A percentile compares a stretch with the other conserved stretches of the same genome.
Conservation (phyloP, 257 asterid genomes). For the Penstemon eatonii region DNA sequence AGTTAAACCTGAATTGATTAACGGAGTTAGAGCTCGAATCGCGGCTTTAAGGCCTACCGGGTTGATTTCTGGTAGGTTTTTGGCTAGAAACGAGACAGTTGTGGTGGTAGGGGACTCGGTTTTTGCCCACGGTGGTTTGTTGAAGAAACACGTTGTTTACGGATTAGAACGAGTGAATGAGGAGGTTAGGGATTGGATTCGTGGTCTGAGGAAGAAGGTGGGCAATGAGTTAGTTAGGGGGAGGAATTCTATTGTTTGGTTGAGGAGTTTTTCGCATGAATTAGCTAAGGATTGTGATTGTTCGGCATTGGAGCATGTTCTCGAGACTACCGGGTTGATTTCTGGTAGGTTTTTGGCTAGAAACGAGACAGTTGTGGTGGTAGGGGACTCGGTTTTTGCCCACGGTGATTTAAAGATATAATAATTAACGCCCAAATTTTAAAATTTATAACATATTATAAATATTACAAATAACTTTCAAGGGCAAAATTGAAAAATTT, state of each 20-base stretch:
- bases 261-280: constrained; percentile 73
- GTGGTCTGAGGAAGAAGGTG: constrained; percentile 55
- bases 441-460: no score
- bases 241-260: constrained; percentile 80
- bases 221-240: constrained; percentile 55
- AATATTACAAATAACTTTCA: no score
- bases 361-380: constrained; percentile 77
- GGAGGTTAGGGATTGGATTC: constrained; percentile 85
- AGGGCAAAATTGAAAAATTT: no score
- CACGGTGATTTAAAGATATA: constrained; percentile 96
- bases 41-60: constrained; percentile 82
- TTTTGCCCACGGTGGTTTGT: constrained; percentile 90
- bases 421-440: no score
- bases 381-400: constrained; percentile 90
- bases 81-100: constrained; percentile 71
- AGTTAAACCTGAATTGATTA: constrained; percentile 39
- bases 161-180: constrained; percentile 80
- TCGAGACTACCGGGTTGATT: constrained; percentile 65
- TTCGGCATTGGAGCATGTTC: constrained; percentile 76
- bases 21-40: constrained; percentile 60
- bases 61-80: constrained; percentile 57
- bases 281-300: constrained; percentile 80
- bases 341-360: constrained; percentile 60
- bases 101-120: constrained; percentile 88
- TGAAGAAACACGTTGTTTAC: constrained; percentile 61